Base-by-base conservation (phyloP, 352 stramenopile species). In the Phytopythium litorale region DNA sequence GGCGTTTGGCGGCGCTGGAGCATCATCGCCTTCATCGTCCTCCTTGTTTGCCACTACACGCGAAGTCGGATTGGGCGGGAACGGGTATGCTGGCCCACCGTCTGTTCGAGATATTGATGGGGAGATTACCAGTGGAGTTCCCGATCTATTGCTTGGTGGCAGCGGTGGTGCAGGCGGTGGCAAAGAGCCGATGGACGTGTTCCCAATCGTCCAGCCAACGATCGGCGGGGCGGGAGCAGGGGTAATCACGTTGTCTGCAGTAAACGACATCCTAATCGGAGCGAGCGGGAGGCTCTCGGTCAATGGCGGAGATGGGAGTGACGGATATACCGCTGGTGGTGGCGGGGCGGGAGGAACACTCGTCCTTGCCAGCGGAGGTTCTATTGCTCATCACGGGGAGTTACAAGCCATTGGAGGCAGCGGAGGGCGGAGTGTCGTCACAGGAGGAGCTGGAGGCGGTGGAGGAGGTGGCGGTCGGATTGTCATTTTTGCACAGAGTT, bases 261-360 rank as follows among this genome's bases (percentile, higher is more conserved):
- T 97, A 7, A 99, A 98, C 68, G 97, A 99, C 64, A 87, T 99
- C 19, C 67, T 95, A 6, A 75, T 99, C 8, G 94, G 92, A 0
- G 65, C 68, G 0, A 89, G 88, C 61, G 85, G 75, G 15, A 71
- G 72, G 19, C 73, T 99, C 42, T 76, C 67, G 21, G 91, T 91
- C 1, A 90, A 98, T 38, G 88, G 88, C 8, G 83, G 70, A 0
- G 57, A 68, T 11, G 87, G 87, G 7, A 68, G 73, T 18, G 60
- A 70, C 19, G 84, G 71, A 1, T 88, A 74, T 57, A 87, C 74
- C 7, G 81, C 81, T 23, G 85, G 82, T 21, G 78, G 81, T 48
- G 79, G 79, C 4, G 85, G 85, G 6, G 82, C 85, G 11, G 81
- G 69, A 21, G 79, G 81, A 4, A 79, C 63, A 2, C 58, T 92